phyloP scores from a whole-genome alignment of 805 yeast genomes.

The Phaffomyces opuntiae region DNA sequence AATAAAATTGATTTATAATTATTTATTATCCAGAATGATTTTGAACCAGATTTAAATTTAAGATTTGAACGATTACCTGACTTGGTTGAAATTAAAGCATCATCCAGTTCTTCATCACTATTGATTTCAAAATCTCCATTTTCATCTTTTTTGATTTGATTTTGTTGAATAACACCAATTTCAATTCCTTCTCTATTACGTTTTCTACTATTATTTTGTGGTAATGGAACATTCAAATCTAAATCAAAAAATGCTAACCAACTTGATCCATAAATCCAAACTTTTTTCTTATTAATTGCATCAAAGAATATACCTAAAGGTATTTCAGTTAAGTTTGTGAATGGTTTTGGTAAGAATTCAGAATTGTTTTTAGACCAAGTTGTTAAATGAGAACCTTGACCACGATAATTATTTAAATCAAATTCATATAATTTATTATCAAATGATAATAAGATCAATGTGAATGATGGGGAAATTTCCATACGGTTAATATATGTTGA shows the following conservation, averaged over 20 bases:
- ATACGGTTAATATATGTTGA: constrained; percentile 55
- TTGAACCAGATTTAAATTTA: constrained; percentile 12
- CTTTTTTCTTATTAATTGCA: constrained; percentile 30
- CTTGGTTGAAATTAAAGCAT: constrained; percentile 8
- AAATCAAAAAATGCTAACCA: constrained; percentile 79
- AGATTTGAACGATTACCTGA: too few relatives aligned
- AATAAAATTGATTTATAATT: constrained; percentile 68
- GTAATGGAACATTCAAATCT: constrained; percentile 42
- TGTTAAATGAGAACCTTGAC: constrained; percentile 36
- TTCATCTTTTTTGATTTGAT: constrained; percentile 21
- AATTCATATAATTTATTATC: constrained; percentile 76
- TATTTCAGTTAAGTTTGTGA: constrained; percentile 50
- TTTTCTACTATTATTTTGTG: constrained; percentile 29
- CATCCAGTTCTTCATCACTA: constrained; percentile 25
- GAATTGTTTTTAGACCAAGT: constrained; percentile 77
- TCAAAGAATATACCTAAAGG: constrained; percentile 66
- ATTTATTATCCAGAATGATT: constrained; percentile 66
- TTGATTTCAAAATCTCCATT: constrained; percentile 10
- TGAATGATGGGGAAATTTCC: constrained; percentile 42
- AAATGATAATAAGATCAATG: constrained; percentile 59
- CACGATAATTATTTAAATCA: constrained; percentile 24
- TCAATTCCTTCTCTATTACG: constrained; percentile 37
- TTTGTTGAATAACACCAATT: constrained; percentile 33
- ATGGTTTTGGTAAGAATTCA: constrained; percentile 64
- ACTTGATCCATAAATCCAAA: constrained; percentile 85